These are phyloP conservation scores for Mesotaenium endlicherianum DNA, from an alignment of 139 green algal genomes.

Conservation along the genomic window DNA sequence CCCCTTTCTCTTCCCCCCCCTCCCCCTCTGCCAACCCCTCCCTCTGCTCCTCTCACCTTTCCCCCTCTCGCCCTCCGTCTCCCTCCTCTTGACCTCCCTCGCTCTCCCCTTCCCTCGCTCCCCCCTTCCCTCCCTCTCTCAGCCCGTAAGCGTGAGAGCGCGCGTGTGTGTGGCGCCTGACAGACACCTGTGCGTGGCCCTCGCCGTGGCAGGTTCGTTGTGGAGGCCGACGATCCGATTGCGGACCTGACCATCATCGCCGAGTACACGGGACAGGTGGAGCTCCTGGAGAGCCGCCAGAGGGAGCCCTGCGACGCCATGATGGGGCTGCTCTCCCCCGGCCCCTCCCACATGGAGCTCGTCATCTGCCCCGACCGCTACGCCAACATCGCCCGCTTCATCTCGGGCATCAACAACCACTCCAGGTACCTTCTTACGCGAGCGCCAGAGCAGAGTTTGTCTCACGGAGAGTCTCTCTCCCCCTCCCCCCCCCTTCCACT, in stretches of 20 bases:
- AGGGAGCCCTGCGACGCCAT: constrained; percentile 34
- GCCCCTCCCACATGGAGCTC: constrained; percentile 19
- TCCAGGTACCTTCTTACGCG: neutral
- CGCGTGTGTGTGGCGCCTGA: neutral
- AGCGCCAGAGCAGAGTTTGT: too few relatives aligned
- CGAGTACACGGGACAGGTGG: constrained; percentile 43
- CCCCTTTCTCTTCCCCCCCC: neutral
- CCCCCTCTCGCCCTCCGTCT: too few relatives aligned
- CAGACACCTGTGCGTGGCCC: neutral
- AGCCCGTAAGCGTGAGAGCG: too few relatives aligned
- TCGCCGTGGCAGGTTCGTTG: constrained; percentile 26
- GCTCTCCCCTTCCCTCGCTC: too few relatives aligned
- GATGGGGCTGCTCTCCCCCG: constrained; percentile 40
- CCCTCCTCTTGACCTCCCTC: too few relatives aligned
- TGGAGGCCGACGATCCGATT: constrained; percentile 43
- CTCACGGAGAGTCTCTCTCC: too few relatives aligned
- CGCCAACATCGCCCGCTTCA: constrained; percentile 35
- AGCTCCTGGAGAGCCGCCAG: neutral
- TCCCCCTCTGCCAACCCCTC: neutral
- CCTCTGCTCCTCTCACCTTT: neutral
- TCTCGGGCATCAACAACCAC: constrained; percentile 48
- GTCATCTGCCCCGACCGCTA: constrained; percentile 32
- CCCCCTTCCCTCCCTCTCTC: too few relatives aligned
- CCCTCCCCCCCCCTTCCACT: too few relatives aligned
- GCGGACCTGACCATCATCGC: constrained; percentile 40